Evolutionary conservation across 129 eudicot genomes (phyloP), one percentile per base, ranked within the genome.

Genomic region (Lactuca sativa): DNA sequence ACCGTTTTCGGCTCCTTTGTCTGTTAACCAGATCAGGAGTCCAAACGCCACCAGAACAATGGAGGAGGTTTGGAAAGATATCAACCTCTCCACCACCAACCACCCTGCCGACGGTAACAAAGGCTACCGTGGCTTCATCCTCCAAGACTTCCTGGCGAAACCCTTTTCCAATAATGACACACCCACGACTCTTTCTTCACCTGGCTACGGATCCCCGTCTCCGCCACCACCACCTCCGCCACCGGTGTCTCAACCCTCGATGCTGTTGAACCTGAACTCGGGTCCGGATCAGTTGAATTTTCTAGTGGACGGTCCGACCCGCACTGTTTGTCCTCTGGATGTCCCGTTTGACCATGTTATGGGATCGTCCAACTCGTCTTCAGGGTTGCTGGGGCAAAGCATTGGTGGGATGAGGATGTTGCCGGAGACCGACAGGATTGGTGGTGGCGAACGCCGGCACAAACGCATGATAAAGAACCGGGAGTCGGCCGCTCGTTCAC

Each of bases 381-480:
- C 81, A n/a, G 76, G 81, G 34, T 32, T 69, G 30, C 59, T 62
- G 31, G 72, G 60, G 12, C 32, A 59, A 16, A 25, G 52, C 47
- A 73, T 44, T 15, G 60, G 81, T 43, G 79, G 67, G 52, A 64
- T 60, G 81, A 80, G 79, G 65, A 75, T 86, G 69, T 44, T 47
- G 16, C 66, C 83, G 57, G 89, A 75, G 3, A 51, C 72, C 14
- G 77, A 67, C 3, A 56, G 74, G 33, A 75, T 30, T 66, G 79
- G 83, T 71, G 79, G 83, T 58, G 81, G 82, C 53, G 89, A 85
- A 56, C 78, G 87, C 9, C 65, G 91, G 67, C 82, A 83, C 53
- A 84, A 90, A 34, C 80, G 95, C 4, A 82, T 90, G 90, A 82
- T 90, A 41, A 90, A 86, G 80, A 90, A 90, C 86, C 77, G 96